A percentile compares a stretch with the other conserved stretches of the same genome.
phyloP scores from a whole-genome alignment of 257 asterid species.

The Solanum chilense region DNA sequence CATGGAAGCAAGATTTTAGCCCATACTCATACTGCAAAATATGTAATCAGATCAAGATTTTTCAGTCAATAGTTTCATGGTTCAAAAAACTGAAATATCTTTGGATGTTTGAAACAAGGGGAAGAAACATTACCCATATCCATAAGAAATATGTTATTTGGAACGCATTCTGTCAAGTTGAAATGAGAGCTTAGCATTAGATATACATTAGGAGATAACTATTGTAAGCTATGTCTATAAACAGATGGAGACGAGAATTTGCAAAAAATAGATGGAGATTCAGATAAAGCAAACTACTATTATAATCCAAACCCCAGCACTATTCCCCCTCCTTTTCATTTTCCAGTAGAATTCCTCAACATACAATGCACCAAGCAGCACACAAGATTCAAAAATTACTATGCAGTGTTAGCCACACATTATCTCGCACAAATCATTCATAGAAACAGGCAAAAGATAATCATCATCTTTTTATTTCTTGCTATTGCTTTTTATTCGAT shows the following conservation, averaged over 20 bases:
- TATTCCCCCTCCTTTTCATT: neutral
- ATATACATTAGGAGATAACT: neutral
- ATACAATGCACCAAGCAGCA: neutral
- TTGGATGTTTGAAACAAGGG: neutral
- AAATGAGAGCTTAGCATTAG: neutral
- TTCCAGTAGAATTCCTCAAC: neutral
- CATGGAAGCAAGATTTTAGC: slow-evolving; percentile 64
- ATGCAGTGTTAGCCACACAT: neutral
- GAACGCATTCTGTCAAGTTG: slow-evolving; percentile 15
- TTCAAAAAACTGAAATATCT: neutral
- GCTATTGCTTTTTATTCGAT: neutral
- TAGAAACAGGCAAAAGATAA: neutral
- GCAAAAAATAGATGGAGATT: neutral
- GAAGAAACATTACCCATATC: slow-evolving; percentile 15
- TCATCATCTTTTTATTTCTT: neutral
- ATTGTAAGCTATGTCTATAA: neutral
- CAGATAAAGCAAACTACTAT: neutral
- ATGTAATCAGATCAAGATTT: neutral
- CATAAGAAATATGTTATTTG: slow-evolving; percentile 20
- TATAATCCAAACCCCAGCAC: neutral
- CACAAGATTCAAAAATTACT: neutral
- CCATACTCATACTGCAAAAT: slow-evolving; percentile 51
- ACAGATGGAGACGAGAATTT: neutral
- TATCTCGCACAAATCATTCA: neutral
- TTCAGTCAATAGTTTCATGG: neutral